Evolutionary conservation across 176 grass and related monocot genomes (phyloP).

Genomic region (Raddia guianensis): DNA sequence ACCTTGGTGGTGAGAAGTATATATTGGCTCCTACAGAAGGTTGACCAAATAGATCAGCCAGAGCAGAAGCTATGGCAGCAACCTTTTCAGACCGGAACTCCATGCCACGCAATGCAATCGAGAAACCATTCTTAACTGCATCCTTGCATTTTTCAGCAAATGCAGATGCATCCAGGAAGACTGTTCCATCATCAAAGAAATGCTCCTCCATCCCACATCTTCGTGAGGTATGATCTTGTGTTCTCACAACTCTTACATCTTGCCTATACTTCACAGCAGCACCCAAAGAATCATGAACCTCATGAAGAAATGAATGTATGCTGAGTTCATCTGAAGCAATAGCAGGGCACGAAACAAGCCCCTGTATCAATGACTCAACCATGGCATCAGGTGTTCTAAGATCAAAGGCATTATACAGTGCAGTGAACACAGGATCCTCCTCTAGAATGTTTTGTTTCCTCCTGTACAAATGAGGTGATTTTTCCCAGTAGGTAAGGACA

Average conservation of each 20-base stretch:
- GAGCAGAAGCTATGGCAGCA: slow-evolving; percentile 57
- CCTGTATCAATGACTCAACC: slow-evolving; percentile 57
- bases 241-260: slow-evolving; percentile 78
- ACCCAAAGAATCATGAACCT: slow-evolving; percentile 55
- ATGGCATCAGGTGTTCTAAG: slow-evolving; percentile 44
- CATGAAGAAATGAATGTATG: slow-evolving; percentile 64
- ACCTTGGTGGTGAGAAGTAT: slow-evolving; percentile 76
- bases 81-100: slow-evolving; percentile 70
- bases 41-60: slow-evolving; percentile 81
- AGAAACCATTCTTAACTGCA: slow-evolving; percentile 74
- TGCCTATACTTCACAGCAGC: slow-evolving; percentile 57
- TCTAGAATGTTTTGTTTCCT: slow-evolving; percentile 36
- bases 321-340: slow-evolving; percentile 77
- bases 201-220: slow-evolving; percentile 52
- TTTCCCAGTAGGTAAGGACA: slow-evolving; percentile 71
- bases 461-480: slow-evolving; percentile 50
- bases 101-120: slow-evolving; percentile 84
- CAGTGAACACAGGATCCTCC: slow-evolving; percentile 51
- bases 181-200: slow-evolving; percentile 37
- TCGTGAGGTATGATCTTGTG: slow-evolving; percentile 29
- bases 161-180: slow-evolving; percentile 40
- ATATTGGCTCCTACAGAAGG: slow-evolving; percentile 86
- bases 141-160: slow-evolving; percentile 49
- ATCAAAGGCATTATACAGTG: slow-evolving; percentile 48
- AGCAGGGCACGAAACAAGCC: slow-evolving; percentile 69